Evolutionary conservation across 2,329 filamentous ascomycete species (phyloP).

Genomic region (Colletotrichum sp.): DNA sequence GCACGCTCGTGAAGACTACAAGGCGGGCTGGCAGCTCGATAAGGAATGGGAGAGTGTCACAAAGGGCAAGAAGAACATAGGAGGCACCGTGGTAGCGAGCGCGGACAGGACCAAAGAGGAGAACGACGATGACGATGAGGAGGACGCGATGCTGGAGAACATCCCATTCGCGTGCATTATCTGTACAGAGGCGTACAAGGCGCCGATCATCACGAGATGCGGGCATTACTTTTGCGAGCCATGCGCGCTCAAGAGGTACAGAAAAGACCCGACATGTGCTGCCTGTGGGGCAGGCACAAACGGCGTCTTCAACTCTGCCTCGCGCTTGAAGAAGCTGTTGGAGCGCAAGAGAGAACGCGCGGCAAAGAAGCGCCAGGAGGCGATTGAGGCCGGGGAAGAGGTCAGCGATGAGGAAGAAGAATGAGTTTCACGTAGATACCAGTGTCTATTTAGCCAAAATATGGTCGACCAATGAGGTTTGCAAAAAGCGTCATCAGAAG

Average conservation of each 20-base stretch:
- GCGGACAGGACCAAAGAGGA: constrained; percentile 51
- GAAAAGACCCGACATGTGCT: constrained; percentile 85
- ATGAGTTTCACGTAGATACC: constrained; percentile 1
- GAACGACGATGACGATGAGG: constrained; percentile 55
- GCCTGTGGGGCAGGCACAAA: constrained; percentile 85
- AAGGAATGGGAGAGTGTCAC: constrained; percentile 89
- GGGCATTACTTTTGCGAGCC: constrained; percentile 95
- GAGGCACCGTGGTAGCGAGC: constrained; percentile 66
- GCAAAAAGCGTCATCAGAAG: background rate
- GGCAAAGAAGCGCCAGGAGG: constrained; percentile 61
- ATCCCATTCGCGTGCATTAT: constrained; percentile 93
- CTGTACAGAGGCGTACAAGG: constrained; percentile 78
- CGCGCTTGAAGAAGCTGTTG: constrained; percentile 80
- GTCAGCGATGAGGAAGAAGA: constrained; percentile 51
- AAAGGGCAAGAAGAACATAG: constrained; percentile 69
- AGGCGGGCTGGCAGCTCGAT: constrained; percentile 95
- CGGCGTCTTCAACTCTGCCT: constrained; percentile 89
- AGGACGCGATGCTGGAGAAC: constrained; percentile 76
- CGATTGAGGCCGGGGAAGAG: constrained; percentile 55
- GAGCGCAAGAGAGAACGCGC: constrained; percentile 72
- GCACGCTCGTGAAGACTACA: constrained; percentile 79
- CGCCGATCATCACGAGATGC: constrained; percentile 86
- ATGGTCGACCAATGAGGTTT: background rate
- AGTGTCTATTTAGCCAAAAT: background rate
- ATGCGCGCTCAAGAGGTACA: constrained; percentile 86